Base-by-base conservation (phyloP, 2,329 filamentous ascomycete genomes). In the Diaporthe australafricana region DNA sequence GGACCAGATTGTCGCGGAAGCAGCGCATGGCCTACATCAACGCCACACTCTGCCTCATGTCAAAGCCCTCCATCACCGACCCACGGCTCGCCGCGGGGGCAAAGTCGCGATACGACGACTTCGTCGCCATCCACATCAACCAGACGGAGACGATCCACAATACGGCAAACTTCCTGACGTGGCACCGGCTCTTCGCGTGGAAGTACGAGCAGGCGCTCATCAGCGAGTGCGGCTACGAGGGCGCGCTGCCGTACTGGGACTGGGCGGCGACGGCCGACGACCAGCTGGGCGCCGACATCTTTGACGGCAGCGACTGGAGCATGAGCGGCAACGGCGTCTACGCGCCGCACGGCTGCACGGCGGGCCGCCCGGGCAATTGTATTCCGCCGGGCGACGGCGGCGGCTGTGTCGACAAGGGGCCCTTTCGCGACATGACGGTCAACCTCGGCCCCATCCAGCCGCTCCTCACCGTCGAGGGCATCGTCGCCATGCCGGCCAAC, bases 251-350 rank as follows among this genome's bases (percentile, higher is more conserved):
- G 30, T 86, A 85, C 77, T 81, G 81, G 77, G 84, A 86, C 74
- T 87, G 85, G 84, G 81, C 79, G 2, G 82, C 81, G 70, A 84
- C 81, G 75, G 80, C 84, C 8, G 73, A 79, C 5, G 83, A 87
- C 57, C 79, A 81, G 1, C 72, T 76, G 71, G 80, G 82, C 74
- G 85, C 85, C 0, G 83, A 84, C 9, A 76, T 87, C 53, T 87
- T 89, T 73, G 84, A 86, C 72, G 87, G 86, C 72, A 82, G 82
- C 68, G 81, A 80, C 20, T 83, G 80, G 65, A 82, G 79, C 66
- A 77, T 86, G 83, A 81, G 80, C 22, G 82, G 84, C 12, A 82
- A 86, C 70, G 84, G 85, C 3, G 79, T 72, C 3, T 80, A 77
- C 60, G 60, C 60, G 4, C 30, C 60, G 3, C 60, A 65, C 45